phyloP scores from a whole-genome alignment of 148 eudicot genomes.

The Dianthus caryophyllus region DNA sequence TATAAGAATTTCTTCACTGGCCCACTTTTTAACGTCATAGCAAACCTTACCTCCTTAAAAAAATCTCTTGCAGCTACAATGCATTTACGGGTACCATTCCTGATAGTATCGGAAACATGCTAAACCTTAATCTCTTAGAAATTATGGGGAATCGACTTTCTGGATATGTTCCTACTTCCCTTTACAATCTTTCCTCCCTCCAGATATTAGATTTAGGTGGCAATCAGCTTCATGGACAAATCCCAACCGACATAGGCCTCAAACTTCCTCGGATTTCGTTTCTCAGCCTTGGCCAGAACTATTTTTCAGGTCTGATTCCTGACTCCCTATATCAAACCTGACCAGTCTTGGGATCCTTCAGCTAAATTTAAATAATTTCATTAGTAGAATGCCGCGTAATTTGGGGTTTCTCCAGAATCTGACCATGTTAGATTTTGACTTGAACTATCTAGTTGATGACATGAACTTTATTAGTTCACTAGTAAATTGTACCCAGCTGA shows the following conservation, averaged over 20 bases:
- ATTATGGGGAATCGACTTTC: slow-evolving; percentile 7
- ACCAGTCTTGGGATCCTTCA: neutral
- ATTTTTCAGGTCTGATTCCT: slow-evolving; percentile 12
- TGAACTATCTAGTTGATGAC: slow-evolving; percentile 1
- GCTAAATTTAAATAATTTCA: neutral
- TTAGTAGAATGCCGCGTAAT: slow-evolving; percentile 12
- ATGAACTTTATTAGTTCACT: slow-evolving; percentile 7
- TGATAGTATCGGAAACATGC: slow-evolving; percentile 14
- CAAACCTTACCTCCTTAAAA: too few relatives aligned
- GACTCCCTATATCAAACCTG: slow-evolving; percentile 7
- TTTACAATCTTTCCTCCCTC: slow-evolving; percentile 30
- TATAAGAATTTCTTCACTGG: too few relatives aligned
- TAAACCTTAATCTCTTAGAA: neutral
- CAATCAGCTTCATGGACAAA: slow-evolving; percentile 13
- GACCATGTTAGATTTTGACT: neutral
- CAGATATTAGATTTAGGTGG: neutral
- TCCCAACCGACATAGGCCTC: neutral
- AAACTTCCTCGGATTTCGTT: neutral
- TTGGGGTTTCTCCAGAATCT: slow-evolving; percentile 9
- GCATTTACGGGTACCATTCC: too few relatives aligned
- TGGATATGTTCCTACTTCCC: slow-evolving; percentile 27
- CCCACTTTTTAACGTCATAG: too few relatives aligned
- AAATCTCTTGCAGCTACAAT: too few relatives aligned
- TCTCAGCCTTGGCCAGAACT: neutral
- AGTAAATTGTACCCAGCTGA: slow-evolving; percentile 17